Percentiles rank a stretch among this genome's conserved stretches.
phyloP scores from a whole-genome alignment of 371 early-diverging fungal genomes.

The Lichtheimia ornata region DNA sequence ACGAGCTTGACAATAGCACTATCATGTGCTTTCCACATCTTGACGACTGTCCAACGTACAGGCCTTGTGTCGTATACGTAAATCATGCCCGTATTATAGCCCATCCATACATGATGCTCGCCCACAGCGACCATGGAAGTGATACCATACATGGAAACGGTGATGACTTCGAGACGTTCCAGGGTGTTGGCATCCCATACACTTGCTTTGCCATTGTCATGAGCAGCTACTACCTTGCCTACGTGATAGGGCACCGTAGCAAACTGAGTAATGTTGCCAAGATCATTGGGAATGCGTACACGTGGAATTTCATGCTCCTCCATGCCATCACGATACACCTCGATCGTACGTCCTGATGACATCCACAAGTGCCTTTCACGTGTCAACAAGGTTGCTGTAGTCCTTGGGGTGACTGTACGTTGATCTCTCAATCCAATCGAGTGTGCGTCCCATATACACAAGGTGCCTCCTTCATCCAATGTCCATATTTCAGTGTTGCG shows the following conservation, averaged over 20 bases:
- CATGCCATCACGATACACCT: slow-evolving; percentile 20
- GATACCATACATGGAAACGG: slow-evolving; percentile 70
- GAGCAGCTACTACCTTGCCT: slow-evolving; percentile 65
- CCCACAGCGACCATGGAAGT: slow-evolving; percentile 63
- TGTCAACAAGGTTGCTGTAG: slow-evolving; percentile 37
- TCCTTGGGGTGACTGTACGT: slow-evolving; percentile 8
- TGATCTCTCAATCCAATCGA: slow-evolving; percentile 12
- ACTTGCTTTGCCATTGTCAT: slow-evolving; percentile 81
- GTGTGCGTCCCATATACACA: slow-evolving; percentile 69
- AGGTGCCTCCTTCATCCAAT: slow-evolving; percentile 71
- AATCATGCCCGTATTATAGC: slow-evolving; percentile 79
- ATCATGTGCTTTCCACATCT: slow-evolving; percentile 73
- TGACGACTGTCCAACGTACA: slow-evolving; percentile 62
- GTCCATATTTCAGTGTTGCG: slow-evolving; percentile 67
- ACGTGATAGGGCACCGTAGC: slow-evolving; percentile 49
- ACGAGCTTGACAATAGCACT: slow-evolving; percentile 55
- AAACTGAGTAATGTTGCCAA: slow-evolving; percentile 65
- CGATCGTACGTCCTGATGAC: slow-evolving; percentile 15
- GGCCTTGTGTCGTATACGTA: slow-evolving; percentile 70
- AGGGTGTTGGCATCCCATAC: slow-evolving; percentile 66
- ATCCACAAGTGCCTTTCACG: slow-evolving; percentile 61
- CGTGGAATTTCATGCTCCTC: slow-evolving; percentile 30
- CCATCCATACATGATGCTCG: slow-evolving; percentile 76
- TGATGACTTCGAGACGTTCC: slow-evolving; percentile 48
- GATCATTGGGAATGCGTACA: slow-evolving; percentile 45